Conservation (phyloP, 306 rosid genomes). For the Prunus mongolica region DNA sequence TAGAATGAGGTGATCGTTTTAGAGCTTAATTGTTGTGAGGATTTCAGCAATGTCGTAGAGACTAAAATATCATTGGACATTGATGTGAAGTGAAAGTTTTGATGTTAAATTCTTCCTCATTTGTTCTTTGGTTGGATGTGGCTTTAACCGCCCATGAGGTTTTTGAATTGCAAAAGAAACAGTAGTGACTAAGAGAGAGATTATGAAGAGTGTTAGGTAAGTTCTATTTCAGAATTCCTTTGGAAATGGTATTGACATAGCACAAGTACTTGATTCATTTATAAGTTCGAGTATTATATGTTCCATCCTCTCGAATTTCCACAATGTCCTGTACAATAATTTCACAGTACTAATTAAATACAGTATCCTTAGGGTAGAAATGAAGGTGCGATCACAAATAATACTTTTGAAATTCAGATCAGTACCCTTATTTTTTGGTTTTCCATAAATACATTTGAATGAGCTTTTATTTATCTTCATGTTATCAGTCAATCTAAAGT, state of each 20-base stretch:
- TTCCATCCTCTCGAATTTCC: background rate
- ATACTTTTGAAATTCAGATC: background rate
- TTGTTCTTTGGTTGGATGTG: background rate
- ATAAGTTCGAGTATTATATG: background rate
- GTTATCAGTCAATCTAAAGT: background rate
- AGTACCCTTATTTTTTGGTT: background rate
- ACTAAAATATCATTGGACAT: background rate
- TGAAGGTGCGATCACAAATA: background rate
- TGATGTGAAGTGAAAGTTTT: background rate
- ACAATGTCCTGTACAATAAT: background rate
- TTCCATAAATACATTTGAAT: background rate
- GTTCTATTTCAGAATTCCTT: background rate
- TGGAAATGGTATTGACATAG: background rate
- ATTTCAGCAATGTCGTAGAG: background rate
- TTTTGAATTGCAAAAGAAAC: background rate
- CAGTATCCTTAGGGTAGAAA: background rate
- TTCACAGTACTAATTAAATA: background rate
- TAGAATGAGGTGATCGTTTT: background rate
- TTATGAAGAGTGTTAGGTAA: background rate
- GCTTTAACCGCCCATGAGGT: background rate
- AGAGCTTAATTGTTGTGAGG: background rate
- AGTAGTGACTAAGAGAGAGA: background rate
- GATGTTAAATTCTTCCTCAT: background rate
- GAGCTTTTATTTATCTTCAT: background rate
- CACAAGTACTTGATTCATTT: background rate